Base-by-base conservation (phyloP, 768 basidiomycete genomes). In the Tylopilus subfusipes region DNA sequence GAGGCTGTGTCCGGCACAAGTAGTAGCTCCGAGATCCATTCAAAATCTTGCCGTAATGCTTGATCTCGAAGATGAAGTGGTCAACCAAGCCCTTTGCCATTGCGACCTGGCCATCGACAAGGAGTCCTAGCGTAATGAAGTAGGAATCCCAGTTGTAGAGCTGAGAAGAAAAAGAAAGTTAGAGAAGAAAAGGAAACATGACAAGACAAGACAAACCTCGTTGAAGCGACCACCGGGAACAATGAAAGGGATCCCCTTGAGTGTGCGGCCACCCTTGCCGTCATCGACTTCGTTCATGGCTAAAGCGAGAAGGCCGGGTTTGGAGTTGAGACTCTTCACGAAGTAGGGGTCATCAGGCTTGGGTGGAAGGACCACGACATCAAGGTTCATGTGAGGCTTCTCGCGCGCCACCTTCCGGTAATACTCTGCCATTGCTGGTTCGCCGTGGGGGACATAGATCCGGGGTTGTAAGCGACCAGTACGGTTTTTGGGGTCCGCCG, bases 61-160 rank as follows among this genome's bases (percentile, higher is more conserved):
- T 93, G 78, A 99, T 97, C 78, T 98, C 93, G 69, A 98, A 99
- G 67, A 97, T 90, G 75, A 98, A 99, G 71, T 99, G 96, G 52
- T 98, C 97, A 42, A 98, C 94, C 85, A 98, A 93, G 64, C 93
- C 92, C 72, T 94, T 93, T 19, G 97, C 96, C 84, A 98, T 90
- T 54, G 85, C 82, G 27, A 96, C 84, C 64, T 93, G 87, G 25
- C 94, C 95, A 66, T 99, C 96, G 22, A 98, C 92, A 9, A 99
- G 83, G 27, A 99, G 82, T 16, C 96, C 96, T 24, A 98, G 83
- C 9, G 90, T 79, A 65, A 96, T 93, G 70, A 97, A 97, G 75
- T 95, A 95, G 8, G 90, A 92, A 72, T 95, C 92, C 92, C 92
- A 94, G 68, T 94, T 93, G 74, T 94, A 94, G 42, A 93, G 76